These are phyloP conservation scores for Hyphopichia pseudoburtonii DNA, from an alignment of 1,139 yeast genomes.

Conservation along the genomic window DNA sequence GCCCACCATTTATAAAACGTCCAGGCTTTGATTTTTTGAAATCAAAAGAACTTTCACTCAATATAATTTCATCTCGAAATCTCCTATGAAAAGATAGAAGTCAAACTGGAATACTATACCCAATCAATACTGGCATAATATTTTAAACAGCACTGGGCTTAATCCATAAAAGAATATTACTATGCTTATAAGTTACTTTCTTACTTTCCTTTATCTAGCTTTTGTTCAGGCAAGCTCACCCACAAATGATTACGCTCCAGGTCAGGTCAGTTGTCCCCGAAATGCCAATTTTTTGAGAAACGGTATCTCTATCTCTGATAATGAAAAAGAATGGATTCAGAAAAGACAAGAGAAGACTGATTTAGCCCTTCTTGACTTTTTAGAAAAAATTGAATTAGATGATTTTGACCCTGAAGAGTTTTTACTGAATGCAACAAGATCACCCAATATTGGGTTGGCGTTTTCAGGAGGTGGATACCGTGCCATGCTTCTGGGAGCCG, in stretches of 20 bases:
- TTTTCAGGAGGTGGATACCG: slow-evolving; percentile 93
- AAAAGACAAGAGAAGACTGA: slow-evolving; percentile 54
- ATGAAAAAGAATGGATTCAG: slow-evolving; percentile 42
- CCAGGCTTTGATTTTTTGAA: no score
- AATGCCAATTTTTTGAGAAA: slow-evolving; percentile 31
- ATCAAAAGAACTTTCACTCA: no score
- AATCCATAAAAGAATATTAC: background rate
- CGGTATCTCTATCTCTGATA: slow-evolving; percentile 32
- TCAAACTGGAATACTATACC: no score
- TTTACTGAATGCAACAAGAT: slow-evolving; percentile 30
- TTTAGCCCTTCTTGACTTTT: slow-evolving; percentile 53
- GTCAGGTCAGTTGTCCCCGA: slow-evolving; percentile 55
- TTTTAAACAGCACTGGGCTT: no score
- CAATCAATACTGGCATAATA: no score
- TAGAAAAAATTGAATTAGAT: slow-evolving; percentile 55
- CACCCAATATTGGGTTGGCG: slow-evolving; percentile 64
- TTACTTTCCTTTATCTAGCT: background rate
- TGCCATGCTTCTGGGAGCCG: slow-evolving; percentile 91
- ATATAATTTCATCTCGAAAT: no score
- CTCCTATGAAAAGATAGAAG: no score
- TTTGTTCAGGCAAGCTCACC: slow-evolving; percentile 49
- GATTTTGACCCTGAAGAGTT: slow-evolving; percentile 57
- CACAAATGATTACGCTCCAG: slow-evolving; percentile 66
- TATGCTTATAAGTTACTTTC: background rate
- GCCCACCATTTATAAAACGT: no score